phyloP scores from a whole-genome alignment of 352 stramenopile species.

The Phytopythium chamaehyphon region DNA sequence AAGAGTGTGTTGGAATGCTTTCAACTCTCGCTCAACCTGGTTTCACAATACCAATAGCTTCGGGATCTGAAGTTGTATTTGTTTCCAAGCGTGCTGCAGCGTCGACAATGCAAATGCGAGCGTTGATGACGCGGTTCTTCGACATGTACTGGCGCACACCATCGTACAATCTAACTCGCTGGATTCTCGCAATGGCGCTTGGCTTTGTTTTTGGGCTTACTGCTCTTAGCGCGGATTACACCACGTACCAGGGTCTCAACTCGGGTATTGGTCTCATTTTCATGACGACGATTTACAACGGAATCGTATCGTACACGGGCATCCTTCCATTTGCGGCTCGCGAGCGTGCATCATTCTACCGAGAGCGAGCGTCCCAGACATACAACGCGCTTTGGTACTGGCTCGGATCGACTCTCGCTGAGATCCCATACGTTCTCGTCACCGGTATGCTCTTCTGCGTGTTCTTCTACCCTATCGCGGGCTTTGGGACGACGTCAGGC shows the following conservation, averaged over 20 bases:
- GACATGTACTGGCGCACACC: constrained; percentile 45
- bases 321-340: constrained; percentile 57
- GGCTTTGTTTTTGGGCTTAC: constrained; percentile 61
- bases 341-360: constrained; percentile 60
- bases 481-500: constrained; percentile 13
- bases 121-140: constrained; percentile 13
- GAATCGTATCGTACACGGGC: constrained; percentile 52
- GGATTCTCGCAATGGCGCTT: constrained; percentile 49
- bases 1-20: constrained; percentile 26
- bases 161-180: constrained; percentile 66
- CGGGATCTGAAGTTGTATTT: constrained; percentile 10
- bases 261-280: constrained; percentile 40
- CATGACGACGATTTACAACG: constrained; percentile 65
- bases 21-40: constrained; percentile 10
- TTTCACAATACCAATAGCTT: neutral
- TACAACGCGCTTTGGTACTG: constrained; percentile 68
- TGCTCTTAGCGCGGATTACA: constrained; percentile 30
- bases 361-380: constrained; percentile 60
- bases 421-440: constrained; percentile 50
- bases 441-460: constrained; percentile 27
- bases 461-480: constrained; percentile 40
- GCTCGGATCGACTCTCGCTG: constrained; percentile 60
- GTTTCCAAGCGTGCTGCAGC: constrained; percentile 13
- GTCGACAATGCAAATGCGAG: constrained; percentile 10
- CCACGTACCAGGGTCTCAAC: constrained; percentile 27